Conservation (phyloP, 208 protist species). For the Endotrypanum monterogeii region DNA sequence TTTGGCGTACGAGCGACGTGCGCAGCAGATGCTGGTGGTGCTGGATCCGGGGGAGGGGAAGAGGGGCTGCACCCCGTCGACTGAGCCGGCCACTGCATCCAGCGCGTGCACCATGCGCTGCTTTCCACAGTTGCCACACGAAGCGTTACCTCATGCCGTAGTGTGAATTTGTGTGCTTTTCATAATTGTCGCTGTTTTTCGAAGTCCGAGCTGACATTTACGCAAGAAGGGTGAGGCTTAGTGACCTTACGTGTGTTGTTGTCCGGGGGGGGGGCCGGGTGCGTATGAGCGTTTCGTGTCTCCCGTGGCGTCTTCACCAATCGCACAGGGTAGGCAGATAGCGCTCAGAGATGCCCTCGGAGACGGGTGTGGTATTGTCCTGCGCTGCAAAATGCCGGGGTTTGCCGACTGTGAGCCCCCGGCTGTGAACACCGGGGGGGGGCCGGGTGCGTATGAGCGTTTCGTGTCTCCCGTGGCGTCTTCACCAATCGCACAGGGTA, state of each 20-base stretch:
- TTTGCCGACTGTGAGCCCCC: neutral
- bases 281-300: constrained; percentile 56
- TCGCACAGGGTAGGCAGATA: constrained; percentile 49
- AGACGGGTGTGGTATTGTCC: neutral
- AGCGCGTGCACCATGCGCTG: neutral
- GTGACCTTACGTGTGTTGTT: neutral
- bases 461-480: constrained; percentile 46
- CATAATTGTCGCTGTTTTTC: no score
- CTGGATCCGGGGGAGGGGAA: neutral
- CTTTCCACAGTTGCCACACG: neutral
- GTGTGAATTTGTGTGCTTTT: no score
- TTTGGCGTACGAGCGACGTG: no score
- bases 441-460: constrained; percentile 30
- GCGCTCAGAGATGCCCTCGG: constrained; percentile 42
- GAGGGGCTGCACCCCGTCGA: neutral
- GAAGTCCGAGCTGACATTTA: no score
- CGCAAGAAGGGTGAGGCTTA: neutral
- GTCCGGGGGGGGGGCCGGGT: neutral
- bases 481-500: constrained; percentile 30
- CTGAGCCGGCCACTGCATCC: neutral
- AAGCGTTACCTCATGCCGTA: no score
- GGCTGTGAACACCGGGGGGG: neutral
- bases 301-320: constrained; percentile 28
- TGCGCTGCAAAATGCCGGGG: neutral
- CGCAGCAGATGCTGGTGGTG: neutral